Base-by-base conservation (phyloP, 176 grass and related monocot species). In the Avena sativa region DNA sequence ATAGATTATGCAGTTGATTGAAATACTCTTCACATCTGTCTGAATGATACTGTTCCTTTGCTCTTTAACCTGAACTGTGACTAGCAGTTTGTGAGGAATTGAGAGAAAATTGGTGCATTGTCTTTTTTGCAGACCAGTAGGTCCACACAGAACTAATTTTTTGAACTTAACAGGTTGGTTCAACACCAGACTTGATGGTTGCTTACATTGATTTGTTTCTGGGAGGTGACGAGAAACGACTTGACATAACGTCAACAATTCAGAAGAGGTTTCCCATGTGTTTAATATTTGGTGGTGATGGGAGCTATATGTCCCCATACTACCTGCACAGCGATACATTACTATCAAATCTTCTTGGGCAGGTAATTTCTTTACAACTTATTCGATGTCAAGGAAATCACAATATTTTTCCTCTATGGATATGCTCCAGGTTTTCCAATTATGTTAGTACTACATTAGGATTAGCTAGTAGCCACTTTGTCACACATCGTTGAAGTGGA, bases 191-290 rank as follows among this genome's bases (percentile, higher is more conserved):
- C 82, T 86, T 96, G 82, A 98, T 96, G 93, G 97, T 98, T 26
- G 97, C 97, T 8, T 96, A 96, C 87, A 96, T 98, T 83, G 97
- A 98, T 94, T 98, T 98, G 87, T 98, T 96, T 83, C 92, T 98
- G 34, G 97, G 97, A 78, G 97, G 97, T 50, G 97, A 98, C 88
- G 97, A 98, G 83, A 98, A 96, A 83, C 86, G 94, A 55, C 93
- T 92, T 61, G 97, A 96, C 69, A 80, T 96, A 74, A 70, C 87
- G 72, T 94, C 94, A 55, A 94, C 92, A 12, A 91, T 96, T 75
- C 94, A 94, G 87, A 96, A 96, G 87, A 92, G 97, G 52, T 98
- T 98, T 74, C 94, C 97, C 43, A 98, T 98, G 90, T 96, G 94
- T 89, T 79, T 98, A 86, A 94, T 96, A 52, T 94, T 96, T 93